Evolutionary conservation across 1,284 basidiomycete genomes (phyloP), one percentile per base, ranked within the genome.

Genomic region (Retiboletus flavoniger): DNA sequence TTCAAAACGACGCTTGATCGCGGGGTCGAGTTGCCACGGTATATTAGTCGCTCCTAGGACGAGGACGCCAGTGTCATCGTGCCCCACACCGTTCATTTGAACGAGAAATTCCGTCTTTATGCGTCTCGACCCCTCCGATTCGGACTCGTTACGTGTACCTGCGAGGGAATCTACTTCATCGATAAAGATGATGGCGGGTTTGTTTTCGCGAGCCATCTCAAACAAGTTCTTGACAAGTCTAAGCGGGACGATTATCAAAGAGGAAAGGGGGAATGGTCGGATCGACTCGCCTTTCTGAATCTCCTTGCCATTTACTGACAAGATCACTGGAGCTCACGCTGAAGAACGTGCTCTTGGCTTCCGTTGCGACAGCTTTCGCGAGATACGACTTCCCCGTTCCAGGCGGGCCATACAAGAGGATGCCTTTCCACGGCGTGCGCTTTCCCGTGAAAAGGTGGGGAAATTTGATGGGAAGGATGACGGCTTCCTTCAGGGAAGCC

Each of bases 251-350:
- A 26, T 36, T 11, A 34, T 38, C 31, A 39, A 26, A 11, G 43
- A 24, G 42, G 21, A 17, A 13, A 26, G 16, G 19, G 4, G 3
- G 13, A 13, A 10, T 48, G 47, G 11, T 58, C 50, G 39, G 44
- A 14, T 48, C 24, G 24, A 73, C 84, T 68, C 59, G 93, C 93
- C 93, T 80, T 75, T 99, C 96, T 19, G 92, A 95, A 74, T 99
- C 96, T 61, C 96, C 96, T 79, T 98, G 97, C 96, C 96, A 99
- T 74, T 99, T 99, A 73, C 93, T 96, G 53, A 99, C 97, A 50
- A 99, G 78, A 69, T 99, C 97, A 72, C 88, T 91, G 47, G 91
- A 95, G 64, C 91, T 94, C 57, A 99, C 94, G 63, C 91, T 94
- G 77, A 97, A 99, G 81, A 99, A 99, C 16, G 96, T 98, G 70